Evolutionary conservation across 78 protist genomes (phyloP).

Genomic region (Planoprotostelium fungivorum): DNA sequence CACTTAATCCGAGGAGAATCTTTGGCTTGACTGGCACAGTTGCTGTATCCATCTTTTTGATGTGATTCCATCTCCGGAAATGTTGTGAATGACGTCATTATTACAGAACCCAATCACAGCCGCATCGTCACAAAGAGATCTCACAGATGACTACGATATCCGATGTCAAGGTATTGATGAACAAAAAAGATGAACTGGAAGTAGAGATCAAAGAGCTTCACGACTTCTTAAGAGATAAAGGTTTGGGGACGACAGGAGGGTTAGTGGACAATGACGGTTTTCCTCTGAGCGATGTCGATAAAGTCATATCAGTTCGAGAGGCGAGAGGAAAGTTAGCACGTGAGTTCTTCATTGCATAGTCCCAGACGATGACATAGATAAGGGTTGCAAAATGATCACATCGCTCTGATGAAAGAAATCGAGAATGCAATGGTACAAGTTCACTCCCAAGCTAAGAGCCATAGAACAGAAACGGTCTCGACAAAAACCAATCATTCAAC

Average conservation of each 20-base stretch:
- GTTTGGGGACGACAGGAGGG: not conserved
- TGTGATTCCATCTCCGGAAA: too few relatives aligned
- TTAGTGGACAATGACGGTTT: not conserved
- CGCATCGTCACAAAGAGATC: too few relatives aligned
- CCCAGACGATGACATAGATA: not conserved
- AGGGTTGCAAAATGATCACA: not conserved
- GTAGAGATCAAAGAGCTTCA: not conserved
- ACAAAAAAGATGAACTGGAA: not conserved
- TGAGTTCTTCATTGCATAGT: not conserved
- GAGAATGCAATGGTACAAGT: not conserved
- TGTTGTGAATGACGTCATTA: too few relatives aligned
- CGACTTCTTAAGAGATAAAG: not conserved
- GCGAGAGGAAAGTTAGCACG: not conserved
- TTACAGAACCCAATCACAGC: too few relatives aligned
- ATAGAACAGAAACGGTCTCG: not conserved
- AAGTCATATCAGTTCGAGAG: not conserved
- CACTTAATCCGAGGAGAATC: conserved; percentile 40
- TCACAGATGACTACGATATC: not conserved
- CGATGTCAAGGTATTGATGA: not conserved
- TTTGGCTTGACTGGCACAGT: too few relatives aligned
- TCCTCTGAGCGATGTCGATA: not conserved
- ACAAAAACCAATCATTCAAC: not conserved
- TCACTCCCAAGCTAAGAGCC: not conserved
- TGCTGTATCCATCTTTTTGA: too few relatives aligned
- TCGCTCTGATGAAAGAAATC: not conserved